A percentile compares a stretch with the other conserved stretches of the same genome.
These are phyloP conservation scores for Cicer chorassanicum DNA, from an alignment of 306 rosid species.

Conservation along the genomic window DNA sequence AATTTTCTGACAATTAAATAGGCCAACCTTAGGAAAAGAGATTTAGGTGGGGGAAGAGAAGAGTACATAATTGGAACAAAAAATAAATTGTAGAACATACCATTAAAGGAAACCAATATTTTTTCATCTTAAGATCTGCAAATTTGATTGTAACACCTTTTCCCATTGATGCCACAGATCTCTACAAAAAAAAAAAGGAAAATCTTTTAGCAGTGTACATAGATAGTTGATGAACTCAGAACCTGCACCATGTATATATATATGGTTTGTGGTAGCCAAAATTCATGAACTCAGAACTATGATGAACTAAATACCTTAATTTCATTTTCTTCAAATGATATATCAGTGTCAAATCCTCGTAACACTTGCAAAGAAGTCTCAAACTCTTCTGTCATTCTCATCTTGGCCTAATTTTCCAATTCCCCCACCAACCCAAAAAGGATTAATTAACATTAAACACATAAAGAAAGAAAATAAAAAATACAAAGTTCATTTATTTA, in stretches of 20 bases:
- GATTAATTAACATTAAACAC: too few relatives aligned
- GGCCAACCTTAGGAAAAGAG: not conserved
- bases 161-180: conserved; percentile 63
- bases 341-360: too few relatives aligned
- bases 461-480: too few relatives aligned
- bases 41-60: not conserved
- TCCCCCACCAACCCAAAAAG: too few relatives aligned
- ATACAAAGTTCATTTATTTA: too few relatives aligned
- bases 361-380: too few relatives aligned
- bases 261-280: too few relatives aligned
- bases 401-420: too few relatives aligned
- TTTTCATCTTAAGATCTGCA: conserved; percentile 74
- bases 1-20: conserved; percentile 9
- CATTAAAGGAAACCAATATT: conserved; percentile 84
- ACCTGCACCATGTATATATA: too few relatives aligned
- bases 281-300: not conserved
- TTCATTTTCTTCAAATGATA: too few relatives aligned
- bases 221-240: too few relatives aligned
- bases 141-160: conserved; percentile 64
- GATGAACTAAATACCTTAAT: not conserved
- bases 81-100: conserved; percentile 43
- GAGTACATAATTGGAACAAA: not conserved
- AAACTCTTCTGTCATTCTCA: too few relatives aligned
- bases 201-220: not conserved
- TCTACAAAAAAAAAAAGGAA: conserved; percentile 46